These are phyloP conservation scores for Candida patagonica DNA, from an alignment of 805 yeast species.

Conservation along the genomic window DNA sequence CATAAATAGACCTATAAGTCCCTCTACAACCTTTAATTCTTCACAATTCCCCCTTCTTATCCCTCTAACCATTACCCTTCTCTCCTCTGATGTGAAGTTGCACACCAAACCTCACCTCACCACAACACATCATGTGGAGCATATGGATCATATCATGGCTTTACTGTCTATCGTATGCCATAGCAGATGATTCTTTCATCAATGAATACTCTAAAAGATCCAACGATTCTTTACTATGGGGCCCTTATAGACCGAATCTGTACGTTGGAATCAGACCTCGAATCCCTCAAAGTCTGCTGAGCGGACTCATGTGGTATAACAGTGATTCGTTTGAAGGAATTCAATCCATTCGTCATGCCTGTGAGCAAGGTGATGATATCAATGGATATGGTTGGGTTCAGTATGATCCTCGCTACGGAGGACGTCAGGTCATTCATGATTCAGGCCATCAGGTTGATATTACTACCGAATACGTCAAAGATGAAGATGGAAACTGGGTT, in stretches of 20 bases:
- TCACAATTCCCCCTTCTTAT: no score
- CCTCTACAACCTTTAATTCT: no score
- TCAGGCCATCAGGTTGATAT: conserved; percentile 51
- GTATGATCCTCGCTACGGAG: conserved; percentile 85
- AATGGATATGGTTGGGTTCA: conserved; percentile 74
- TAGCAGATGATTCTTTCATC: background rate
- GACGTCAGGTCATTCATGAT: conserved; percentile 67
- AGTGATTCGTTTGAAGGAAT: conserved; percentile 48
- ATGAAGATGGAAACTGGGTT: conserved; percentile 67
- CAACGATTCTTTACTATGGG: conserved; percentile 65
- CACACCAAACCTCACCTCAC: no score
- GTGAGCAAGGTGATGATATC: conserved; percentile 64
- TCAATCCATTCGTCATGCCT: conserved; percentile 55
- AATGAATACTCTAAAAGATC: conserved; percentile 31
- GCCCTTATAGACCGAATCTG: conserved; percentile 80
- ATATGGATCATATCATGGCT: background rate
- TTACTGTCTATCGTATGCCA: background rate
- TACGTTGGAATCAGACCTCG: conserved; percentile 83
- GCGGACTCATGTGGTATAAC: conserved; percentile 87
- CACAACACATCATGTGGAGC: no score
- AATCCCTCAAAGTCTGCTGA: conserved; percentile 59
- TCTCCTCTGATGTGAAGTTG: no score
- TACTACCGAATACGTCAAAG: conserved; percentile 68
- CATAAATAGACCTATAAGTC: no score
- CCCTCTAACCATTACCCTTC: no score